These are phyloP conservation scores for Pseudophaeomoniella oleicola DNA, from an alignment of 2,329 filamentous ascomycete genomes.

Conservation along the genomic window DNA sequence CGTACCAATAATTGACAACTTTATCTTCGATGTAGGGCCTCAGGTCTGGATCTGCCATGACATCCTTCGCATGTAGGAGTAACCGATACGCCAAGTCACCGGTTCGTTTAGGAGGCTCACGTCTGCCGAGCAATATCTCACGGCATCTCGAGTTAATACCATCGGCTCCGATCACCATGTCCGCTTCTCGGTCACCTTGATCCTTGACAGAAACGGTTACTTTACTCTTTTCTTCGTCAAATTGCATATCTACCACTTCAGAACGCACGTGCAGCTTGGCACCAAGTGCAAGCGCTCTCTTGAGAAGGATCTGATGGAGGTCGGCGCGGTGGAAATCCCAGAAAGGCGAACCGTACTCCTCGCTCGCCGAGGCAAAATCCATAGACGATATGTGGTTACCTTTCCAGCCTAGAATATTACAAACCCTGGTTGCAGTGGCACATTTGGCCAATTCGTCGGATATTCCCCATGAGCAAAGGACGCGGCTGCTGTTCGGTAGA, in stretches of 20 bases:
- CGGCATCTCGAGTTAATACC: slow-evolving; percentile 49
- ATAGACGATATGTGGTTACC: slow-evolving; percentile 39
- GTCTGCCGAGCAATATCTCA: slow-evolving; percentile 29
- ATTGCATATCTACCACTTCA: too few species aligned
- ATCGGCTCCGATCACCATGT: slow-evolving; percentile 48
- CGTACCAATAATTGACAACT: slow-evolving; percentile 47
- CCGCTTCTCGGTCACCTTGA: too few species aligned
- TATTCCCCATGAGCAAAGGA: slow-evolving; percentile 17
- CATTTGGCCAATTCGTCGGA: slow-evolving; percentile 13
- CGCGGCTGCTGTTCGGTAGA: slow-evolving; percentile 18
- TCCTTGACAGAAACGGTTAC: too few species aligned
- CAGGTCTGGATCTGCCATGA: slow-evolving; percentile 38
- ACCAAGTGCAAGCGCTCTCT: slow-evolving; percentile 35
- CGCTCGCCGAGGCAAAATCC: too few species aligned
- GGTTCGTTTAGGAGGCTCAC: slow-evolving; percentile 39
- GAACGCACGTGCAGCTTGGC: too few species aligned
- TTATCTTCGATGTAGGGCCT: slow-evolving; percentile 38
- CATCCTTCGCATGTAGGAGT: slow-evolving; percentile 33
- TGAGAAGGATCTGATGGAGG: slow-evolving; percentile 39
- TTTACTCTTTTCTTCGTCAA: too few species aligned
- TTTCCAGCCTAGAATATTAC: slow-evolving; percentile 27
- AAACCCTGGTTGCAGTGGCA: slow-evolving; percentile 17
- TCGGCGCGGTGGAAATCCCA: slow-evolving; percentile 49
- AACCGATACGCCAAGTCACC: slow-evolving; percentile 54
- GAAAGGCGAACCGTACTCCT: slow-evolving; percentile 43